These are phyloP conservation scores for Diophrys sp. DNA, from an alignment of 73 alveolate species.

Conservation along the genomic window DNA sequence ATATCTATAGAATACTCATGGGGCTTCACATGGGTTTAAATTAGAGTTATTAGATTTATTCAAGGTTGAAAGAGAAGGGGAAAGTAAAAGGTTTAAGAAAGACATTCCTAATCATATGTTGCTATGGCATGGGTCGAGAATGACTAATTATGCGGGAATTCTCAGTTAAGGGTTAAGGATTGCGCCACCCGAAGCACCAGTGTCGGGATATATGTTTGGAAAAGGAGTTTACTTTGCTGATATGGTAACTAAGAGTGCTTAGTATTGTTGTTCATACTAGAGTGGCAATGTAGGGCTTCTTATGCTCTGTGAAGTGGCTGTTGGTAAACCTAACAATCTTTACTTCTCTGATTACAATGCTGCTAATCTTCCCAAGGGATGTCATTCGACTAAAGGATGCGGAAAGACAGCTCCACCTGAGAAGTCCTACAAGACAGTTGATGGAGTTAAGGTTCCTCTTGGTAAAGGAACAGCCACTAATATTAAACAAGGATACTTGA, in stretches of 20 bases:
- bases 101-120: slow-evolving; percentile 75
- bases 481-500: no score
- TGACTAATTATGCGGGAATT: no score
- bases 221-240: slow-evolving; percentile 98
- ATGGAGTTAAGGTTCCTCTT: slow-evolving; percentile 71
- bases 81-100: slow-evolving; percentile 63
- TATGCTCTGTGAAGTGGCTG: slow-evolving; percentile 95
- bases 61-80: slow-evolving; percentile 70
- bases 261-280: slow-evolving; percentile 75
- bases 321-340: slow-evolving; percentile 87
- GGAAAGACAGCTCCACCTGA: slow-evolving; percentile 84
- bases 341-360: slow-evolving; percentile 86
- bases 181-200: slow-evolving; percentile 98
- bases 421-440: slow-evolving; percentile 41
- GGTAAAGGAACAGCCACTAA: no score
- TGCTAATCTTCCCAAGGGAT: slow-evolving; percentile 62
- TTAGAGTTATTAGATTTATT: slow-evolving; percentile 59
- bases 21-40: slow-evolving; percentile 21
- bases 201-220: no score
- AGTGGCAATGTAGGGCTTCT: slow-evolving; percentile 84
- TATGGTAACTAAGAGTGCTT: slow-evolving; percentile 76
- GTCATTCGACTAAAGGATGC: slow-evolving; percentile 75
- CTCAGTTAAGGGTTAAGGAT: slow-evolving; percentile 93
- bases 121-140: slow-evolving; percentile 96
- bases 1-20: slow-evolving; percentile 67